Evolutionary conservation across 2,329 filamentous ascomycete genomes (phyloP).

Genomic region (Aspergillus sp.): DNA sequence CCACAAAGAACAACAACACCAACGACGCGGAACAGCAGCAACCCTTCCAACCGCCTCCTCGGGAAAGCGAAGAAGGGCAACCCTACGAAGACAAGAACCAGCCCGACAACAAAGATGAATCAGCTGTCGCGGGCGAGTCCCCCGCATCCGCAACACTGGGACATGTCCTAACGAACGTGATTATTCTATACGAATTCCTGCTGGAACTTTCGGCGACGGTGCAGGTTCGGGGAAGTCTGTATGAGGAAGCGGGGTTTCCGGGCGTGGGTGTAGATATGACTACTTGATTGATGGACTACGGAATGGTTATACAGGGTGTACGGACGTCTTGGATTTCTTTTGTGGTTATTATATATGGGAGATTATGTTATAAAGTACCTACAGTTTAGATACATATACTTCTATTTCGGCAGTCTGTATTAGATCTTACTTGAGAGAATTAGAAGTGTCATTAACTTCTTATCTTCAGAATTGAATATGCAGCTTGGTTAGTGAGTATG

Average conservation of each 20-base stretch:
- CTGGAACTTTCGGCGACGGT: constrained; percentile 67
- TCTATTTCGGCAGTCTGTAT: too few relatives aligned
- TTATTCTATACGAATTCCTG: constrained; percentile 71
- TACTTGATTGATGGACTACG: not conserved
- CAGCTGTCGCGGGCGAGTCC: constrained; percentile 18
- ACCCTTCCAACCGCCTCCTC: too few relatives aligned
- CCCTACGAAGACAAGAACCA: not conserved
- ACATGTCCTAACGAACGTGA: constrained; percentile 69
- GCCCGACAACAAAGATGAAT: constrained; percentile 6
- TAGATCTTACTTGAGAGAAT: too few relatives aligned
- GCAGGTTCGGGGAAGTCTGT: constrained; percentile 65
- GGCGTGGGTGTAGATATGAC: not conserved
- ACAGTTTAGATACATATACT: too few relatives aligned
- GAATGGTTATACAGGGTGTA: too few relatives aligned
- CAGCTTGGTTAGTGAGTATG: too few relatives aligned
- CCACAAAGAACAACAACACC: not conserved
- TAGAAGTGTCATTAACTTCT: too few relatives aligned
- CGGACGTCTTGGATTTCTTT: too few relatives aligned
- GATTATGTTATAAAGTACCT: too few relatives aligned
- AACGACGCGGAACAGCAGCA: not conserved
- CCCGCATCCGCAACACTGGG: constrained; percentile 57
- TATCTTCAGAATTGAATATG: too few relatives aligned
- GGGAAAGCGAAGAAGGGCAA: constrained; percentile 1
- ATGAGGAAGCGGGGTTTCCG: constrained; percentile 63
- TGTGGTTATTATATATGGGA: not conserved